Percentiles rank a stretch among this genome's conserved stretches.
These are phyloP conservation scores for Pezicula rhizophila DNA, from an alignment of 2,329 filamentous ascomycete genomes.

Conservation along the genomic window DNA sequence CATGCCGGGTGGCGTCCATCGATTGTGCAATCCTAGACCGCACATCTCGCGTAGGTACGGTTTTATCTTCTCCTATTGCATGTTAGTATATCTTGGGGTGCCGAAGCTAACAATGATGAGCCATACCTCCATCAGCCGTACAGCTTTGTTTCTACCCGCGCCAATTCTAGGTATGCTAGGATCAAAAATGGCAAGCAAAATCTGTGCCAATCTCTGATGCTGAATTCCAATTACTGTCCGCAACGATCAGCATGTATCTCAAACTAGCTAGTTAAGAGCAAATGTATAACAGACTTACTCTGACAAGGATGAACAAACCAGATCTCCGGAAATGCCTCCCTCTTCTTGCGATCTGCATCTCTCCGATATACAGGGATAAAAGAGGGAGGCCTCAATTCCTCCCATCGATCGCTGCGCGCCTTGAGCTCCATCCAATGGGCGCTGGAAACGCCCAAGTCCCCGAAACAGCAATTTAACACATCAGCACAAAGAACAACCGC, in stretches of 20 bases:
- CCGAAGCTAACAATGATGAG: background rate
- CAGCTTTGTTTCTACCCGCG: background rate
- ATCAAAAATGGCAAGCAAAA: constrained; percentile 34
- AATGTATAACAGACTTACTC: constrained; percentile 3
- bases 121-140: background rate
- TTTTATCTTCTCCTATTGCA: background rate
- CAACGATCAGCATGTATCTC: background rate
- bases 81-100: background rate
- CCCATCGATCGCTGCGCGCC: constrained; percentile 13
- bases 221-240: constrained; percentile 31
- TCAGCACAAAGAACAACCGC: constrained; percentile 17
- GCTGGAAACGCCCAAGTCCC: constrained; percentile 8
- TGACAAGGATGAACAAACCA: constrained; percentile 20
- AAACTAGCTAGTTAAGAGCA: background rate
- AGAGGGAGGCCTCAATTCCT: constrained; percentile 10
- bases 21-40: constrained; percentile 51
- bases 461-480: constrained; percentile 18
- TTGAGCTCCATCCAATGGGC: constrained; percentile 11
- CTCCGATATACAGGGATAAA: constrained; percentile 16
- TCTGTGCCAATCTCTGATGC: constrained; percentile 34
- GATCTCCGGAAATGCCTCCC: constrained; percentile 12
- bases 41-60: constrained; percentile 45
- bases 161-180: constrained; percentile 23
- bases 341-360: background rate
- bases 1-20: constrained; percentile 46